Evolutionary conservation across 1,139 yeast species (phyloP), one percentile per base, ranked within the genome.

Genomic region (Hansenula sp.): DNA sequence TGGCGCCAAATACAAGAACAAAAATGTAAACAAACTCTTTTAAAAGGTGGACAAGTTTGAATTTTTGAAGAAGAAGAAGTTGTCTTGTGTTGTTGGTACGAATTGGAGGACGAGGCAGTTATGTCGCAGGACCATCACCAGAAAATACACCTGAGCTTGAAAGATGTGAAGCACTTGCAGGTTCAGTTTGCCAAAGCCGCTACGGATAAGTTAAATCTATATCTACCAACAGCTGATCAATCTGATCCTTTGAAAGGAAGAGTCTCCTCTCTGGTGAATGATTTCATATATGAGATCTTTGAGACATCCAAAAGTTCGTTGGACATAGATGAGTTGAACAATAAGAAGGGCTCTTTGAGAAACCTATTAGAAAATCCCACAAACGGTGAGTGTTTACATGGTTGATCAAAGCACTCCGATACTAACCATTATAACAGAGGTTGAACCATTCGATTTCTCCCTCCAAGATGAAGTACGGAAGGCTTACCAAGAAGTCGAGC

Each of bases 401-500:
- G 28, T 32, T n/a, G 11, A 12, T 8, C 9, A 16, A 10, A 32
- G 19, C 15, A 18, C n/a, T 30, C 13, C n/a, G 21, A 5, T 27
- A 32, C 24, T 33, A 25, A 31, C 15, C 21, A 25, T 9, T 28
- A 9, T 7, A 6, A 9, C 28, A 40, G 45, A 45, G n/a, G 71
- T 77, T 15, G 89, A 81, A 55, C 85, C 87, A 0, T 82, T 81
- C 60, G 87, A 84, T 57, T 63, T 75, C 36, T 77, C 72, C 11
- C 59, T 81, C 46, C 81, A 82, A 56, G 76, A 75, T 45, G 60
- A 68, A 43, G 71, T 84, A 30, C 65, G 88, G 40, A 68, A 70
- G 40, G 57, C 77, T 33, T 72, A 82, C 48, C 71, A 71, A 41
- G 70, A 71, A 38, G 79, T 83, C 47, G 90, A 84, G 50, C 72